These are phyloP conservation scores for Phytophthora pseudosyringae DNA, from an alignment of 352 stramenopile genomes.

Conservation along the genomic window DNA sequence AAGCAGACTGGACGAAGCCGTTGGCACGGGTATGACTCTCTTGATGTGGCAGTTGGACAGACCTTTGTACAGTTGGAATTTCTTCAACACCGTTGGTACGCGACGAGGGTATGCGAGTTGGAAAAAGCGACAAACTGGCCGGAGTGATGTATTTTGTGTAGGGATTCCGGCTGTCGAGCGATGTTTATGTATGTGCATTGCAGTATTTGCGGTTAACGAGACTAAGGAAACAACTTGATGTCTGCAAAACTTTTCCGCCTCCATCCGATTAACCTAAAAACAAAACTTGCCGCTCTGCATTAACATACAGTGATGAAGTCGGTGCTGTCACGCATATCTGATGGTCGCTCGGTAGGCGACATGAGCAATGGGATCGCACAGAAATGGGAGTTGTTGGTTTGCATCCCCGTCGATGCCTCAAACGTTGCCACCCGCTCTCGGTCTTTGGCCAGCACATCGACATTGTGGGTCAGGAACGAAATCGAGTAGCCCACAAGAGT, in stretches of 20 bases:
- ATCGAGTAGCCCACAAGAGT: conserved; percentile 62
- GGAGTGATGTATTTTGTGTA: conserved; percentile 9
- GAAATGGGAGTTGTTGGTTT: conserved; percentile 28
- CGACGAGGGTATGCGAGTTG: conserved; percentile 19
- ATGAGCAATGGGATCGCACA: conserved; percentile 32
- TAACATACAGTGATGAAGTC: conserved; percentile 7
- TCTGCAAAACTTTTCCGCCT: neutral
- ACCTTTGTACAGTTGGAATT: neutral
- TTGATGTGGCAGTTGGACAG: conserved; percentile 26
- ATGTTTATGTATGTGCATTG: neutral
- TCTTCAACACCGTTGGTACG: conserved; percentile 21
- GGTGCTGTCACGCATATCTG: conserved; percentile 16
- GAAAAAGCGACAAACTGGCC: conserved; percentile 3
- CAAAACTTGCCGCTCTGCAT: neutral
- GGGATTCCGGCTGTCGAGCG: neutral
- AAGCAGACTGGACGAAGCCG: neutral
- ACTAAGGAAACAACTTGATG: neutral
- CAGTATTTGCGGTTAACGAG: no score
- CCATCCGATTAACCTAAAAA: neutral
- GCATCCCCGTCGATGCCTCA: conserved; percentile 24
- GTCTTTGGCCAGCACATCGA: conserved; percentile 22
- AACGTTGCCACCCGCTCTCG: conserved; percentile 25
- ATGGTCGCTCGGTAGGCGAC: conserved; percentile 19
- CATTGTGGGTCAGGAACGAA: conserved; percentile 50
- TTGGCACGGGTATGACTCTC: neutral